These are phyloP conservation scores for Persicaria tinctoria DNA, from an alignment of 148 eudicot species.

Conservation along the genomic window DNA sequence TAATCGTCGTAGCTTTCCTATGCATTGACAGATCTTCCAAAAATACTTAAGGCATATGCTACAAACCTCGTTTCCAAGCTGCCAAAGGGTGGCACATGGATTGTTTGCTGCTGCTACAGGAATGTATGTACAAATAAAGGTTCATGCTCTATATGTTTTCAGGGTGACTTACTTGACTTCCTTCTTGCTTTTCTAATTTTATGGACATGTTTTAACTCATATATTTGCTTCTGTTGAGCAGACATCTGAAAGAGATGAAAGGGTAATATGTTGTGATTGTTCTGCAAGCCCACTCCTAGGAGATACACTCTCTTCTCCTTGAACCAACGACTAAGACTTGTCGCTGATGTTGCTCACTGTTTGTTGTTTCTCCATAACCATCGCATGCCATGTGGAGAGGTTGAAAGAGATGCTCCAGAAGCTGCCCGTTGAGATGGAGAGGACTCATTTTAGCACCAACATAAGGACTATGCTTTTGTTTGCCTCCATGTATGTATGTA, in stretches of 20 bases:
- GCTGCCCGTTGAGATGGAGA: too few relatives aligned
- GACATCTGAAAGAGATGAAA: conserved; percentile 96
- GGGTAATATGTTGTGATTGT: conserved; percentile 48
- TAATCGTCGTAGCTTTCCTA: background rate
- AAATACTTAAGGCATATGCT: conserved; percentile 90
- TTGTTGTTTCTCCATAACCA: too few relatives aligned
- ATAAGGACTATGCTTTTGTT: too few relatives aligned
- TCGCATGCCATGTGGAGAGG: too few relatives aligned
- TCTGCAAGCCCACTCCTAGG: too few relatives aligned
- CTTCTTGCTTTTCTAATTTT: background rate
- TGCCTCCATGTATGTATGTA: too few relatives aligned
- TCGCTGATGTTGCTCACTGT: too few relatives aligned
- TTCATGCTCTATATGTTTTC: conserved; percentile 14
- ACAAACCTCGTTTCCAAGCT: conserved; percentile 73
- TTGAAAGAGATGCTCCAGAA: too few relatives aligned
- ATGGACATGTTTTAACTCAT: background rate
- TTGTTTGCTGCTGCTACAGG: conserved; percentile 98
- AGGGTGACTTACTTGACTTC: background rate
- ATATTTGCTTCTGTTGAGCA: conserved; percentile 21
- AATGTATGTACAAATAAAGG: conserved; percentile 98
- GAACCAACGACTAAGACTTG: too few relatives aligned
- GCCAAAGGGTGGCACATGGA: conserved; percentile 91
- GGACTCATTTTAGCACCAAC: too few relatives aligned
- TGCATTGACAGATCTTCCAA: conserved; percentile 62
- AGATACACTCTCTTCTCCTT: too few relatives aligned